Evolutionary conservation across 192 early-diverging fungal species (phyloP).

Genomic region (Linnemannia schmuckeri): DNA sequence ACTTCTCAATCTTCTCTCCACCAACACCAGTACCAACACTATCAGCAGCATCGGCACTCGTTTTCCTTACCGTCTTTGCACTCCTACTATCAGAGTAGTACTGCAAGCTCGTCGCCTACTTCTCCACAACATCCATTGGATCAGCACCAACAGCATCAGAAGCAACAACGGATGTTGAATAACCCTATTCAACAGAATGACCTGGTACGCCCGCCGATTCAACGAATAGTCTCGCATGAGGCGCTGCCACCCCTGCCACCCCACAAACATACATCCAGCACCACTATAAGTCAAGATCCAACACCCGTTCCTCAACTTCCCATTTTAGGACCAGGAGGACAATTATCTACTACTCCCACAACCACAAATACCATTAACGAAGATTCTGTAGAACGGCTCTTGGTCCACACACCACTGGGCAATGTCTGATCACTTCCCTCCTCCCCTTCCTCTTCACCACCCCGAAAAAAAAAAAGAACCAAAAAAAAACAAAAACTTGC

Average conservation of each 20-base stretch:
- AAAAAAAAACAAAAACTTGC: not conserved
- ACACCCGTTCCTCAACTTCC: not conserved
- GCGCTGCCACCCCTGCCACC: no score
- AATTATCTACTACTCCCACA: not conserved
- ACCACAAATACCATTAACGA: not conserved
- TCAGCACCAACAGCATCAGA: conserved; percentile 8
- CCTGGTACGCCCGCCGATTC: not conserved
- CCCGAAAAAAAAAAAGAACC: not conserved
- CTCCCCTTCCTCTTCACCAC: no score
- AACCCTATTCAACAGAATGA: not conserved
- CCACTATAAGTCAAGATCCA: not conserved
- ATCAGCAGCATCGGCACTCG: conserved; percentile 11
- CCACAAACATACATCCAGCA: not conserved
- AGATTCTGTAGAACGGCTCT: conserved; percentile 8
- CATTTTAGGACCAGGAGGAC: not conserved
- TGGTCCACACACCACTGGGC: conserved; percentile 20
- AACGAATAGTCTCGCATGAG: conserved; percentile 10
- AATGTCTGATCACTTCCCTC: not conserved
- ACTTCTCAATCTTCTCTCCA: not conserved
- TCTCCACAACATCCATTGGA: not conserved
- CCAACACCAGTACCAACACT: not conserved
- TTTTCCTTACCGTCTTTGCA: conserved; percentile 8
- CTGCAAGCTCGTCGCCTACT: not conserved
- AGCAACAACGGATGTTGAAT: not conserved
- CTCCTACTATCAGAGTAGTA: not conserved